These are phyloP conservation scores for Myxozyma melibiosi DNA, from an alignment of 805 yeast genomes.

Conservation along the genomic window DNA sequence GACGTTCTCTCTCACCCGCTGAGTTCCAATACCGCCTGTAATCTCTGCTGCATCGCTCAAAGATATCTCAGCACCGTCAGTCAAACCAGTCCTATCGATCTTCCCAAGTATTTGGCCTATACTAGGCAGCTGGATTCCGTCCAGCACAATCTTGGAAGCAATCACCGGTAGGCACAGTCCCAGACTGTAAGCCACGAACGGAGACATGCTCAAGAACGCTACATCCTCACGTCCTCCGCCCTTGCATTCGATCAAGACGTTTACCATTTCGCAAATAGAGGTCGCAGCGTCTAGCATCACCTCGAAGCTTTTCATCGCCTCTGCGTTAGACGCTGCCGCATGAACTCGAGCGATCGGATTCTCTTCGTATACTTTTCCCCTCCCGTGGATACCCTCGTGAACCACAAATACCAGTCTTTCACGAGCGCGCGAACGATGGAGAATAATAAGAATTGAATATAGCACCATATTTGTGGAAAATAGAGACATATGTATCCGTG, in stretches of 20 bases:
- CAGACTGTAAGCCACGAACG: slow-evolving; percentile 26
- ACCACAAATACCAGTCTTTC: slow-evolving; percentile 26
- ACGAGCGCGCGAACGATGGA: slow-evolving; percentile 25
- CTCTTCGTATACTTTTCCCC: no score
- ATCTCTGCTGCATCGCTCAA: no score
- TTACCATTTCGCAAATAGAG: slow-evolving; percentile 13
- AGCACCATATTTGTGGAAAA: slow-evolving; percentile 24
- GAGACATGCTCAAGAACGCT: slow-evolving; percentile 19
- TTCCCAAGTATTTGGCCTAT: slow-evolving; percentile 20
- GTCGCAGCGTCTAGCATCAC: slow-evolving; percentile 15
- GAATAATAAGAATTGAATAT: slow-evolving; percentile 19
- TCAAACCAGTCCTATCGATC: no score
- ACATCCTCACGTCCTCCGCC: slow-evolving; percentile 24
- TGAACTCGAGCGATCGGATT: slow-evolving; percentile 23
- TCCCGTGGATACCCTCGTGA: slow-evolving; percentile 14
- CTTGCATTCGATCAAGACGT: slow-evolving; percentile 19
- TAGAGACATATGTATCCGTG: slow-evolving; percentile 23
- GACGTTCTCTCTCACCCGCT: no score
- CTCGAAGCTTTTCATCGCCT: slow-evolving; percentile 11
- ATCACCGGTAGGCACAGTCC: slow-evolving; percentile 22
- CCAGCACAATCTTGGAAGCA: slow-evolving; percentile 22
- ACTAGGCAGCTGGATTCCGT: slow-evolving; percentile 23
- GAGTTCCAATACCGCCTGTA: no score
- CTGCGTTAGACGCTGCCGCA: slow-evolving; percentile 10
- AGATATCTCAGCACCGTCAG: no score